Evolutionary conservation across 2,329 filamentous ascomycete genomes (phyloP).

Genomic region (Aspergillus eucalypticola): DNA sequence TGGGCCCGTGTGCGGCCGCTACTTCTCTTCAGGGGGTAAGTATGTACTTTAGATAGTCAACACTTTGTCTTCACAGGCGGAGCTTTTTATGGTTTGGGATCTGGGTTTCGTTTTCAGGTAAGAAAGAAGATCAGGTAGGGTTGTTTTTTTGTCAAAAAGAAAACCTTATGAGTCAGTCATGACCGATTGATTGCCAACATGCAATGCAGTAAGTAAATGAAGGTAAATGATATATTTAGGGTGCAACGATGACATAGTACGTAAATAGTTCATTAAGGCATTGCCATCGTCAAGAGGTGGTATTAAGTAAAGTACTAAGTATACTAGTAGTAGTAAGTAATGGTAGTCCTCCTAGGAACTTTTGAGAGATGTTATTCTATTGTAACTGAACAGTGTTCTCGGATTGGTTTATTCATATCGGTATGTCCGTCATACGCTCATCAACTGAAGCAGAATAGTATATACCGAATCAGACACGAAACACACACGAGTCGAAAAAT

Average conservation of each 20-base stretch:
- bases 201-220: constrained; percentile 12
- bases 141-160: constrained; percentile 25
- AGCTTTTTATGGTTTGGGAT: constrained; percentile 17
- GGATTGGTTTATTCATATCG: constrained; percentile 29
- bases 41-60: constrained; percentile 46
- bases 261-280: no score
- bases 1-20: constrained; percentile 32
- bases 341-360: background rate
- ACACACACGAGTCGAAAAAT: constrained; percentile 20
- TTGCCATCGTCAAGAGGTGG: background rate
- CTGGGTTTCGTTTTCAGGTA: constrained; percentile 36
- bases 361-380: constrained; percentile 10
- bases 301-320: no score
- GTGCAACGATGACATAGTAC: no score
- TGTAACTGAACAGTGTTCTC: constrained; percentile 30
- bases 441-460: constrained; percentile 25
- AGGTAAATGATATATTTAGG: constrained; percentile 22
- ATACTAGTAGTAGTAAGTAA: background rate
- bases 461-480: constrained; percentile 12
- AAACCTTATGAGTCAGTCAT: constrained; percentile 16
- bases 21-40: constrained; percentile 38
- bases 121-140: constrained; percentile 51
- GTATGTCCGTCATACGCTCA: constrained; percentile 35
- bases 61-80: constrained; percentile 19
- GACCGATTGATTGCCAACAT: constrained; percentile 24